Percentiles rank a stretch among this genome's conserved stretches.
phyloP scores from a whole-genome alignment of 75 land plant species.

The Sequoiadendron giganteum region DNA sequence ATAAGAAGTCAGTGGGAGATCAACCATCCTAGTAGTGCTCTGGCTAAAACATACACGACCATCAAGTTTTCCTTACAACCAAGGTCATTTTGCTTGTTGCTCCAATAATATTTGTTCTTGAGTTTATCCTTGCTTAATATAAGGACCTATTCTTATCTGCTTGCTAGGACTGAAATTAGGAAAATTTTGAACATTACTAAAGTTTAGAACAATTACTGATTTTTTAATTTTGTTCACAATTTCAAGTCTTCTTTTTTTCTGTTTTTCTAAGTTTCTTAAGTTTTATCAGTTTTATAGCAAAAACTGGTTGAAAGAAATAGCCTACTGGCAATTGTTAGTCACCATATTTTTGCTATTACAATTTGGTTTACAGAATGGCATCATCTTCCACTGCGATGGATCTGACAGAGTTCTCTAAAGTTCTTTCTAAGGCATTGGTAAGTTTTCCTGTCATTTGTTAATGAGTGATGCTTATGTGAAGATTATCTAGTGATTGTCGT shows the following conservation, averaged over 20 bases:
- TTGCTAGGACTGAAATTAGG: not conserved
- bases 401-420: not conserved
- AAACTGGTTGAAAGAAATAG: not conserved
- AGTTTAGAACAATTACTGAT: not conserved
- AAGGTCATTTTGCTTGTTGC: not conserved
- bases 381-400: not conserved
- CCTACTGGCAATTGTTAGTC: not conserved
- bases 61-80: no score
- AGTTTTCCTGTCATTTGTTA: not conserved
- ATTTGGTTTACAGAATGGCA: constrained; percentile 3
- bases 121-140: not conserved
- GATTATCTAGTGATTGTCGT: not conserved
- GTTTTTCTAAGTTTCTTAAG: no score
- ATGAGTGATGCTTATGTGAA: not conserved
- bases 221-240: no score
- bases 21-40: not conserved
- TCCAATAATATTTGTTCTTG: not conserved
- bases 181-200: no score
- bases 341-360: not conserved
- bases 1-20: no score
- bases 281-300: not conserved
- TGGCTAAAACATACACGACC: not conserved
- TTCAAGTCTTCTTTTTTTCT: no score
- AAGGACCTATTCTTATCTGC: no score
- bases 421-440: constrained; percentile 10